Conservation (phyloP, 2,329 filamentous ascomycete species). For the Paecilomyces fulvus region DNA sequence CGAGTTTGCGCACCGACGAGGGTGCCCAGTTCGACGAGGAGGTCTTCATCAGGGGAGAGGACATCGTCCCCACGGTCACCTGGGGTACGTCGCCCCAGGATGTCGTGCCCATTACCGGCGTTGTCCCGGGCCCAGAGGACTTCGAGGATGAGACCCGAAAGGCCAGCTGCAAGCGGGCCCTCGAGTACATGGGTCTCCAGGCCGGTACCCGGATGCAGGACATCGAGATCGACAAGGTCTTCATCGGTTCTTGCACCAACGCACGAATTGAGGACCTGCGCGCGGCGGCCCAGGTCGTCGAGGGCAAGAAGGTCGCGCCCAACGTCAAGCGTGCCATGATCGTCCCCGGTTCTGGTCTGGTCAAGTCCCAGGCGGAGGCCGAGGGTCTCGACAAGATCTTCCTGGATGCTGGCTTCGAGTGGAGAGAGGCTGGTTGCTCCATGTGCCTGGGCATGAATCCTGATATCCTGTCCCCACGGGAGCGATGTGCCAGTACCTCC, state of each 20-base stretch:
- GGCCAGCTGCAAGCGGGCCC: constrained; percentile 65
- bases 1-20: constrained; percentile 72
- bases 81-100: constrained; percentile 98
- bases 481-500: constrained; percentile 89
- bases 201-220: constrained; percentile 86
- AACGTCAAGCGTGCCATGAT: constrained; percentile 95
- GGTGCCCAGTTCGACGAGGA: constrained; percentile 84
- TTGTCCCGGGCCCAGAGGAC: constrained; percentile 82
- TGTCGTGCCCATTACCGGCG: constrained; percentile 84
- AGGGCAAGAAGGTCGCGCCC: constrained; percentile 74
- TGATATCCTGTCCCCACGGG: constrained; percentile 83
- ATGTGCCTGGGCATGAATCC: constrained; percentile 99
- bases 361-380: constrained; percentile 83
- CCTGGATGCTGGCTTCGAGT: constrained; percentile 85
- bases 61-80: constrained; percentile 86
- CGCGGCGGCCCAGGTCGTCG: constrained; percentile 74
- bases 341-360: constrained; percentile 87
- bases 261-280: constrained; percentile 92
- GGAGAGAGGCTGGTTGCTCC: constrained; percentile 95
- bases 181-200: constrained; percentile 93
- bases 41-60: constrained; percentile 82
- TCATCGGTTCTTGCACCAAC: constrained; percentile 97
- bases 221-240: constrained; percentile 88
- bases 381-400: constrained; percentile 95
- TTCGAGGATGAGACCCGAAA: constrained; percentile 76